Conservation (phyloP, 1,284 basidiomycete genomes). For the Ustilago nuda region DNA sequence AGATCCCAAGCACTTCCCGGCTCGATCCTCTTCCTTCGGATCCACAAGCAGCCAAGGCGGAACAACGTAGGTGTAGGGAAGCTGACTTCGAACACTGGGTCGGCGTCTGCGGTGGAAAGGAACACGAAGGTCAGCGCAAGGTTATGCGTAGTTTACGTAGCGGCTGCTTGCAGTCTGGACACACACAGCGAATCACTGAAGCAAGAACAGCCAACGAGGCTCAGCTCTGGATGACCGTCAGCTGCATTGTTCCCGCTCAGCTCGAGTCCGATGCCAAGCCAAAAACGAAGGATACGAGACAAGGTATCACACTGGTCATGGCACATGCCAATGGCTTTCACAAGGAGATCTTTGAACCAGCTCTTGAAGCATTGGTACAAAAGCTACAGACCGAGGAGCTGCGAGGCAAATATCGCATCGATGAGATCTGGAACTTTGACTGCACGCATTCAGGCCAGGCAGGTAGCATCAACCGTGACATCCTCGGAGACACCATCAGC, state of each 20-base stretch:
- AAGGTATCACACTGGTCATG: constrained; percentile 76
- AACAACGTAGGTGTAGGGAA: constrained; percentile 42
- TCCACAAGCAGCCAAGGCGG: constrained; percentile 39
- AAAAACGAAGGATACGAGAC: constrained; percentile 11
- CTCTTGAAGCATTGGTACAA: constrained; percentile 72
- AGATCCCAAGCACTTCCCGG: constrained; percentile 23
- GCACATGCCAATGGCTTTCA: constrained; percentile 84
- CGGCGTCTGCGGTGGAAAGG: constrained; percentile 20
- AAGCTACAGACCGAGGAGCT: constrained; percentile 34
- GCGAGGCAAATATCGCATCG: constrained; percentile 70
- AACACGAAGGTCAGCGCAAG: constrained; percentile 15
- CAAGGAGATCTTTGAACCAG: constrained; percentile 83
- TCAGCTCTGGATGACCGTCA: constrained; percentile 47
- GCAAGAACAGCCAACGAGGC: constrained; percentile 37
- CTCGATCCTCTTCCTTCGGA: constrained; percentile 31
- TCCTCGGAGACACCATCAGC: constrained; percentile 75
- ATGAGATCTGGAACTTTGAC: constrained; percentile 85
- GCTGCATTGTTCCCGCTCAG: constrained; percentile 36
- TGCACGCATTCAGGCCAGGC: constrained; percentile 82
- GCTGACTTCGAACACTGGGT: constrained; percentile 41
- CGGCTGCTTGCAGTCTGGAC: constrained; percentile 17
- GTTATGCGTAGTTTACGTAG: constrained; percentile 28
- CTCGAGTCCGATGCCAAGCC: constrained; percentile 18
- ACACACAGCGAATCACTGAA: constrained; percentile 29
- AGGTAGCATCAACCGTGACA: constrained; percentile 75